Evolutionary conservation across 2,329 filamentous ascomycete genomes (phyloP).

Genomic region (Colletotrichum lentis): DNA sequence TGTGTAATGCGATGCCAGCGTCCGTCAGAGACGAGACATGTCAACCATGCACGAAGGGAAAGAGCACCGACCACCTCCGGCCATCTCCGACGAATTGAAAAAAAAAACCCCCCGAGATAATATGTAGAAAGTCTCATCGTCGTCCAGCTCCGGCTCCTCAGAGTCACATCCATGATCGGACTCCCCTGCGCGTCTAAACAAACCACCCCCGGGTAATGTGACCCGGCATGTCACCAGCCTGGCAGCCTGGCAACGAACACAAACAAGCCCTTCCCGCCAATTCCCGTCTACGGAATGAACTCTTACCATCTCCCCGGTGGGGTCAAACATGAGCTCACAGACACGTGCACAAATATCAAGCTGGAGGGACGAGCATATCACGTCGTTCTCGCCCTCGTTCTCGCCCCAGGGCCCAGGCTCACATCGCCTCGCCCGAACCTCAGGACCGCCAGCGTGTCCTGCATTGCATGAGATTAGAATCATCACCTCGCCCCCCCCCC

Average conservation of each 20-base stretch:
- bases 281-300: neutral
- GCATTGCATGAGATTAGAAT: constrained; percentile 35
- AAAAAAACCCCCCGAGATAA: no score
- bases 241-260: neutral
- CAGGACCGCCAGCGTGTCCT: constrained; percentile 35
- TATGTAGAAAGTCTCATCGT: neutral
- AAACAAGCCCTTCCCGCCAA: neutral
- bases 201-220: no score
- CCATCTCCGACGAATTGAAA: neutral
- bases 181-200: no score
- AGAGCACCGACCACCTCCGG: constrained; percentile 8
- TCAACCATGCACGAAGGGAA: constrained; percentile 32
- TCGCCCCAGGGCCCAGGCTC: neutral
- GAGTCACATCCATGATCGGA: neutral
- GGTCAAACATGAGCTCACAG: neutral
- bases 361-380: constrained; percentile 16
- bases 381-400: constrained; percentile 7
- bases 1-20: constrained; percentile 2
- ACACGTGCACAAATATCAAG: neutral
- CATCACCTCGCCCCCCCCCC: neutral
- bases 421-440: neutral
- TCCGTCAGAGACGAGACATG: constrained; percentile 28
- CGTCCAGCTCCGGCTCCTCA: no score
- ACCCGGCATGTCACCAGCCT: neutral
- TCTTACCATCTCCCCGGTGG: neutral